Percentiles rank a stretch among this genome's conserved stretches.
Evolutionary conservation across 495 filamentous ascomycete genomes (phyloP).

Genomic region (Hypoxylon fragiforme): DNA sequence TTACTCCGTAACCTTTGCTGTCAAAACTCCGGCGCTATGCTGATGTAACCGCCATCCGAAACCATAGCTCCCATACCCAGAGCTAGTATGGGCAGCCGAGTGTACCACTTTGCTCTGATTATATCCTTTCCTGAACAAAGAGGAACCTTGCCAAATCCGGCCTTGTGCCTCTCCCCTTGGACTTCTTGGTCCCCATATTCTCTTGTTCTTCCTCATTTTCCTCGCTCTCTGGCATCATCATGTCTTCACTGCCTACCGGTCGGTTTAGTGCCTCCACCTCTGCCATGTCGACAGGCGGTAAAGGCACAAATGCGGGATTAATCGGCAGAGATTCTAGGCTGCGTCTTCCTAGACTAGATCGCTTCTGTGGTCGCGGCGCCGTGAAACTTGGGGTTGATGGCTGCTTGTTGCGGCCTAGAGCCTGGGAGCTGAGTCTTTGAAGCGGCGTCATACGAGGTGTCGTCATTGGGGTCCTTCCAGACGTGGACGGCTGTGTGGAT

Average conservation of each 20-base stretch:
- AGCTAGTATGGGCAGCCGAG: not conserved
- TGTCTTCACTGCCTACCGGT: constrained; percentile 72
- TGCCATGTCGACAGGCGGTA: constrained; percentile 46
- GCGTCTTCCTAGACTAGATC: constrained; percentile 61
- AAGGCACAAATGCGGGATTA: constrained; percentile 47
- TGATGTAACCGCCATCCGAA: constrained; percentile 1
- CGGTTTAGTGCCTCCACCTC: constrained; percentile 44
- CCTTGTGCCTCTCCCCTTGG: constrained; percentile 14
- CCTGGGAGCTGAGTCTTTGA: constrained; percentile 52
- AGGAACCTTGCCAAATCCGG: constrained; percentile 60
- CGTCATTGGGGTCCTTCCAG: constrained; percentile 32
- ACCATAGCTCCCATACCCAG: not conserved
- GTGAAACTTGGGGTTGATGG: constrained; percentile 46
- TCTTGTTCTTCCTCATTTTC: constrained; percentile 43
- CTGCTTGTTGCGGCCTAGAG: constrained; percentile 37
- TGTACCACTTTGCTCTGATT: not conserved
- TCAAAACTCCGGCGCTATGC: constrained; percentile 29
- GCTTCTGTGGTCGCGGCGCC: constrained; percentile 58
- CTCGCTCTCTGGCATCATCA: constrained; percentile 70
- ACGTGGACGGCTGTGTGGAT: constrained; percentile 33
- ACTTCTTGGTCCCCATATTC: constrained; percentile 20
- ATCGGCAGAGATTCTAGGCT: constrained; percentile 42
- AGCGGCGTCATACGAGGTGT: constrained; percentile 44
- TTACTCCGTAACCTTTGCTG: not conserved
- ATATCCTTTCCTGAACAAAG: constrained; percentile 43